A percentile compares a stretch with the other conserved stretches of the same genome.
Conservation (phyloP, 1,139 yeast species). For the Debaryomyces udenii region DNA sequence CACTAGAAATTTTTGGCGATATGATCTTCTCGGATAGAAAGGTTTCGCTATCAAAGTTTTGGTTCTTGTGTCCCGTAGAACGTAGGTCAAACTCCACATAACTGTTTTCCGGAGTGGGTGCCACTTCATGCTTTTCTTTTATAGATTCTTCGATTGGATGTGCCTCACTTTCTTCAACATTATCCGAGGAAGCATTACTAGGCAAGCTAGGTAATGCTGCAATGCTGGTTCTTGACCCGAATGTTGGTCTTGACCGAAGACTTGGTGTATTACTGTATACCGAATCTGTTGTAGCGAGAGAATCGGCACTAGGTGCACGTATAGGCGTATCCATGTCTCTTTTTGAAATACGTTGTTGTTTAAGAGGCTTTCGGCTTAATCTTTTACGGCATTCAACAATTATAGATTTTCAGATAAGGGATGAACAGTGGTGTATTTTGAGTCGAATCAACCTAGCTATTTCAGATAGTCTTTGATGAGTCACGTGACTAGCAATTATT, state of each 20-base stretch:
- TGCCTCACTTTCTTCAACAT: slow-evolving; percentile 1
- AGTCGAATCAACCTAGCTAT: too few species aligned
- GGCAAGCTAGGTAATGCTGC: slow-evolving; percentile 19
- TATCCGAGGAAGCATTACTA: neutral
- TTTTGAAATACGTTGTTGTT: neutral
- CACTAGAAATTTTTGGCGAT: slow-evolving; percentile 1
- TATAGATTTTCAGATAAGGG: too few species aligned
- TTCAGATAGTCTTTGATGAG: too few species aligned
- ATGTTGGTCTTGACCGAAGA: slow-evolving; percentile 7
- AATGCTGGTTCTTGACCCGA: slow-evolving; percentile 16
- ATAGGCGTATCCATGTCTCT: slow-evolving; percentile 4
- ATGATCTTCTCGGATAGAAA: slow-evolving; percentile 12
- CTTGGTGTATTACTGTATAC: slow-evolving; percentile 6
- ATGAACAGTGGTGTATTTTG: too few species aligned
- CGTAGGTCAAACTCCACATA: slow-evolving; percentile 42
- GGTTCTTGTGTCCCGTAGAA: slow-evolving; percentile 7
- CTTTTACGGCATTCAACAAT: too few species aligned
- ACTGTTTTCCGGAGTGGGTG: slow-evolving; percentile 18
- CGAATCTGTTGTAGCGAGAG: slow-evolving; percentile 5
- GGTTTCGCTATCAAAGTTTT: slow-evolving; percentile 8
- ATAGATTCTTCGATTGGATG: slow-evolving; percentile 2
- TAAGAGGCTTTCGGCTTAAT: too few species aligned
- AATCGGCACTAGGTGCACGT: slow-evolving; percentile 8
- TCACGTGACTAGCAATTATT: too few species aligned
- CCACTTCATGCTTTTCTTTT: slow-evolving; percentile 11